Base-by-base conservation (phyloP, 257 asterid species). In the Jasminum sambac region DNA sequence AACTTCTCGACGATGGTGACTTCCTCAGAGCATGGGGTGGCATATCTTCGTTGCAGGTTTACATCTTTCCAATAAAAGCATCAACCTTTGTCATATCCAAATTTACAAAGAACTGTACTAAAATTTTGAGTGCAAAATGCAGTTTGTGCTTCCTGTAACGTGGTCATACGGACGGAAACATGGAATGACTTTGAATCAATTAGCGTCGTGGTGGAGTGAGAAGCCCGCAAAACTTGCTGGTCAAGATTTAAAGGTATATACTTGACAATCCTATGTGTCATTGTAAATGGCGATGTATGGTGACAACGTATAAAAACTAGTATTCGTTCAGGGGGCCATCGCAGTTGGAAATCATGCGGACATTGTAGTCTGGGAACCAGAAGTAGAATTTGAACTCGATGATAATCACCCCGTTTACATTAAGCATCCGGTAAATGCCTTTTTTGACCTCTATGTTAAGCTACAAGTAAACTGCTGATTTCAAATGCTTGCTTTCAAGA, bases 1-100 rank as follows among this genome's bases (percentile, higher is more conserved):
- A 94, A 74, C 93, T 89, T 63, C 82, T 89, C 14, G 64, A 76
- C 9, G 95, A 88, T 74, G 98, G 99, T 2, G 81, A 95, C 78
- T 95, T 95, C 83, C 87, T 91, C 37, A 86, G 72, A 80, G 99
- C 99, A 55, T 95, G 99, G 99, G 99, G 99, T 36, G 99, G 99
- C 79, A 85, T 95, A 67, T 89, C 99, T 38, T 89, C 96, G 46
- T 79, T 94, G 86, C 98, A 92, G 96, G 98, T 92, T 57, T 50
- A 50, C 26, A 50, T 50, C 8, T 60, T 41, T 34, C 67, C 19
- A 40, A 36, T 63, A 21, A 42, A 39, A 39, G 40, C 36, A 30
- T 62, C 13, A 34, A 40, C 40, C 48, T 48, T n/a, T 5, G 17
- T 48, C 58, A 9, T 40, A 48, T 48, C 55, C 19, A 14, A 38